Evolutionary conservation across 148 eudicot genomes (phyloP).

Genomic region (Vaccinium vitisidaea): DNA sequence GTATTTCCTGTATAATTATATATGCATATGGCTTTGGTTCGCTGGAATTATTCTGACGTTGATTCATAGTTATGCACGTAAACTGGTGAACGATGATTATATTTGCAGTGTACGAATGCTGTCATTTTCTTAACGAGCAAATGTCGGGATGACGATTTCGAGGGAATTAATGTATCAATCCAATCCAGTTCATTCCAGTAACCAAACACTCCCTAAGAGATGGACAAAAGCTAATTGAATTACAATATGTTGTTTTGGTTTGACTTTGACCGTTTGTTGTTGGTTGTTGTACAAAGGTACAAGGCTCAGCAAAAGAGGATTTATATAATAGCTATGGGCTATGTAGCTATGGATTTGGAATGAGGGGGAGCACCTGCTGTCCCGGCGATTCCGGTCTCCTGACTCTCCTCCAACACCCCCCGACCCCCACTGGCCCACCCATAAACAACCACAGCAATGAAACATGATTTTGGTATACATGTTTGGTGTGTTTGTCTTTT

Average conservation of each 20-base stretch:
- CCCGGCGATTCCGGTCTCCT: no score
- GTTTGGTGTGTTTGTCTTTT: not conserved
- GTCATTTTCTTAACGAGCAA: no score
- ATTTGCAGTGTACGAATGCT: not conserved
- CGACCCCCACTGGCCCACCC: no score
- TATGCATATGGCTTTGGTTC: not conserved
- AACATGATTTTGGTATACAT: no score
- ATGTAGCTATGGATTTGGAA: no score
- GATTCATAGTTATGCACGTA: no score
- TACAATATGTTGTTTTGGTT: not conserved
- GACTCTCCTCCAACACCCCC: no score
- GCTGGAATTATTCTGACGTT: no score
- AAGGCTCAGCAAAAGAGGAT: not conserved
- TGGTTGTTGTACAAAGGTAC: not conserved
- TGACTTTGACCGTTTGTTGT: constrained; percentile 9
- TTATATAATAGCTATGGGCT: no score
- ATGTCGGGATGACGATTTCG: no score
- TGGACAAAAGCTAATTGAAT: not conserved
- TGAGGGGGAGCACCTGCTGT: no score
- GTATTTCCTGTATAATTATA: not conserved
- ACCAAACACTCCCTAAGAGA: not conserved
- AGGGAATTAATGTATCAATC: not conserved
- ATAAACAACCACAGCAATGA: no score
- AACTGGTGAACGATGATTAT: not conserved
- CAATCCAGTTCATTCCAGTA: not conserved